A percentile compares a stretch with the other conserved stretches of the same genome.
These are phyloP conservation scores for Cryphonectria nitschkei DNA, from an alignment of 2,329 filamentous ascomycete genomes.

Conservation along the genomic window DNA sequence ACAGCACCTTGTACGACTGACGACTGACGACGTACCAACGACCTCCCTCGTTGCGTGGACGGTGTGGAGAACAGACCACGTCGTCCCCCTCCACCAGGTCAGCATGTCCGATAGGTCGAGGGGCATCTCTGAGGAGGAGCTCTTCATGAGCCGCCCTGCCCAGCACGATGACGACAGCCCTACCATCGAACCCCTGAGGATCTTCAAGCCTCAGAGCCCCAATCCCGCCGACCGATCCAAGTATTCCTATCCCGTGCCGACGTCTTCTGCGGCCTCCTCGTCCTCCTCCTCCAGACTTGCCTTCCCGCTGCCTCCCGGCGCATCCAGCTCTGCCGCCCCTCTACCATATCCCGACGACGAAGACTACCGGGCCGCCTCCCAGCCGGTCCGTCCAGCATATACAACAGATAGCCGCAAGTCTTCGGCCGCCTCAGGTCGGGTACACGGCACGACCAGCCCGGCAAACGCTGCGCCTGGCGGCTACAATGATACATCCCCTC, in stretches of 20 bases:
- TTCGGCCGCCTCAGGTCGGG: constrained; percentile 37
- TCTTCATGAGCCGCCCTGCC: constrained; percentile 71
- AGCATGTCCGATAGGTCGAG: constrained; percentile 57
- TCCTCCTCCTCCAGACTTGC: constrained; percentile 55
- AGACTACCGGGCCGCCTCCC: constrained; percentile 48
- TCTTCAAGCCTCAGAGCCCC: constrained; percentile 77
- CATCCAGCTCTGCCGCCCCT: constrained; percentile 69
- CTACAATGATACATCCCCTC: constrained; percentile 56
- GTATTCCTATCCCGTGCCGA: constrained; percentile 52
- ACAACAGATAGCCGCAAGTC: constrained; percentile 45
- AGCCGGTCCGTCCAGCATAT: constrained; percentile 46
- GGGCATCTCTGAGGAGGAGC: constrained; percentile 77
- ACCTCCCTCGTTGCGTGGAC: constrained; percentile 9
- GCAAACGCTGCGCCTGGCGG: constrained; percentile 41
- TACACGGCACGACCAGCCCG: constrained; percentile 40
- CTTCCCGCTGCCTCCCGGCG: constrained; percentile 68
- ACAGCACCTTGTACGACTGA: neutral
- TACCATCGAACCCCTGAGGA: constrained; percentile 81
- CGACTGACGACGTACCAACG: neutral
- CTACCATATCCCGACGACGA: constrained; percentile 77
- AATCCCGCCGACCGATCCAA: constrained; percentile 56
- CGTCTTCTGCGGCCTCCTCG: constrained; percentile 43
- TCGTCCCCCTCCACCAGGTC: constrained; percentile 15
- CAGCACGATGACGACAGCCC: constrained; percentile 66
- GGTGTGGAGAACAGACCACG: constrained; percentile 25